A percentile compares a stretch with the other conserved stretches of the same genome.
Evolutionary conservation across 2,329 filamentous ascomycete genomes (phyloP).

Genomic region (Aspergillus glaucus): DNA sequence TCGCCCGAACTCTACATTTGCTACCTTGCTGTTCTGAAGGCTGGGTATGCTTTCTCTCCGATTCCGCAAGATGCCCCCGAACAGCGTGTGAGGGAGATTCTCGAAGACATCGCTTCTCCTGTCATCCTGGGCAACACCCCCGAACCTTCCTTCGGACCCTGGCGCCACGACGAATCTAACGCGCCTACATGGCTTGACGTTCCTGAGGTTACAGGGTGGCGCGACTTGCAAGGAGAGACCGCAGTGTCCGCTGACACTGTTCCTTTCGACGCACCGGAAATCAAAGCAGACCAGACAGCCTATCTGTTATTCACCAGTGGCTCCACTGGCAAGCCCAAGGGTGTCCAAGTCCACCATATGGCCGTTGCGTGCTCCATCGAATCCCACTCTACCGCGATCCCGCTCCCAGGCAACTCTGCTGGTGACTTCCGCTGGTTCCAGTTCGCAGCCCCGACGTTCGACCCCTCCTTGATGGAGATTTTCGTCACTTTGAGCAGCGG

Average conservation of each 20-base stretch:
- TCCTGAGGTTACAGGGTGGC: conserved; percentile 15
- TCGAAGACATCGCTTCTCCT: conserved; percentile 21
- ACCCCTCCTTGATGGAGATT: conserved; percentile 26
- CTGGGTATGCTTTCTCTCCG: conserved; percentile 33
- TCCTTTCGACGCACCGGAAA: conserved; percentile 5
- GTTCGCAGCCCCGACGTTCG: conserved; percentile 31
- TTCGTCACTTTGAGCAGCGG: conserved; percentile 26
- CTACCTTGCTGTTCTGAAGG: conserved; percentile 32
- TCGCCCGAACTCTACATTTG: conserved; percentile 34
- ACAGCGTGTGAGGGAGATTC: conserved; percentile 20
- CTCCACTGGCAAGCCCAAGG: conserved; percentile 31
- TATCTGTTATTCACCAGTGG: conserved; percentile 31
- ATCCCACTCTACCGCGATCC: conserved; percentile 21
- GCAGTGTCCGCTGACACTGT: not conserved
- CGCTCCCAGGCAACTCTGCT: conserved; percentile 12
- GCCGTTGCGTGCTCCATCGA: conserved; percentile 27
- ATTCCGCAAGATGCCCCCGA: conserved; percentile 31
- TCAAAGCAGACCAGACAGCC: conserved; percentile 17
- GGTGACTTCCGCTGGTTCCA: conserved; percentile 33
- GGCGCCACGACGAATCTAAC: conserved; percentile 1
- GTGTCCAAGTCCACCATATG: conserved; percentile 25
- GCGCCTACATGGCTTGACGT: conserved; percentile 17
- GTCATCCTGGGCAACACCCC: conserved; percentile 17
- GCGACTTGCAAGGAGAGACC: conserved; percentile 4
- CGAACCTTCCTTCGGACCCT: conserved; percentile 9